A percentile compares a stretch with the other conserved stretches of the same genome.
Conservation (phyloP, 2,329 filamentous ascomycete species). For the Diplodia seriata region DNA sequence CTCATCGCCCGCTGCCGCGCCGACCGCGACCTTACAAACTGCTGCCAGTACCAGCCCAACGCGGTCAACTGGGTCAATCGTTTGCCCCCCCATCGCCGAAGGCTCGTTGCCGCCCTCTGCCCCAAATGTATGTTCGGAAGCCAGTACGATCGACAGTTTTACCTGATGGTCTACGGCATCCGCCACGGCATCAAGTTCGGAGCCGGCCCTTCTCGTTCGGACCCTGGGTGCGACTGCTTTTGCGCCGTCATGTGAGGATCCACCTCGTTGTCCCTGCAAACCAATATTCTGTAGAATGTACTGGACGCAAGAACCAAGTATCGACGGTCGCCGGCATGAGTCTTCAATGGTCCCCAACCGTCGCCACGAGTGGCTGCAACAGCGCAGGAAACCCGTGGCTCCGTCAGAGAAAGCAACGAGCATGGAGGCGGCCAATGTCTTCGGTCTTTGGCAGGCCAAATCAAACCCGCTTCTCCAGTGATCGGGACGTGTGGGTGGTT, state of each 20-base stretch:
- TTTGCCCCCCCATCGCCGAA: constrained; percentile 13
- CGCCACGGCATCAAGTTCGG: constrained; percentile 26
- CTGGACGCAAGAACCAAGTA: not conserved
- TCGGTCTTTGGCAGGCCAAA: not conserved
- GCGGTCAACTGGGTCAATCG: constrained; percentile 32
- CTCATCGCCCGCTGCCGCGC: constrained; percentile 54
- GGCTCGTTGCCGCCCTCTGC: not conserved
- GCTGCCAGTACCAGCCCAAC: constrained; percentile 46
- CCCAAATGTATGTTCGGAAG: constrained; percentile 9
- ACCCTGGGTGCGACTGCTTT: constrained; percentile 8
- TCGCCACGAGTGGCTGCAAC: not conserved
- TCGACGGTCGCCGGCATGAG: not conserved
- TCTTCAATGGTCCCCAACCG: not conserved
- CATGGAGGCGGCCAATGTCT: not conserved
- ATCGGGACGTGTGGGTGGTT: not conserved
- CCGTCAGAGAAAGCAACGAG: not conserved
- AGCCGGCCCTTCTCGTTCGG: constrained; percentile 6
- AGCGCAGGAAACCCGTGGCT: not conserved
- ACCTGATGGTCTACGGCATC: constrained; percentile 8
- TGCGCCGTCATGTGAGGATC: constrained; percentile 20
- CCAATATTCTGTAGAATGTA: not conserved
- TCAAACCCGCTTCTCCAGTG: too few relatives aligned
- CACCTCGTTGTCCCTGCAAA: not conserved
- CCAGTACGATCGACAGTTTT: not conserved
- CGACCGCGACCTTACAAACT: constrained; percentile 50